Base-by-base conservation (phyloP, 2,329 filamentous ascomycete genomes). In the Geoglossum cookeanum region DNA sequence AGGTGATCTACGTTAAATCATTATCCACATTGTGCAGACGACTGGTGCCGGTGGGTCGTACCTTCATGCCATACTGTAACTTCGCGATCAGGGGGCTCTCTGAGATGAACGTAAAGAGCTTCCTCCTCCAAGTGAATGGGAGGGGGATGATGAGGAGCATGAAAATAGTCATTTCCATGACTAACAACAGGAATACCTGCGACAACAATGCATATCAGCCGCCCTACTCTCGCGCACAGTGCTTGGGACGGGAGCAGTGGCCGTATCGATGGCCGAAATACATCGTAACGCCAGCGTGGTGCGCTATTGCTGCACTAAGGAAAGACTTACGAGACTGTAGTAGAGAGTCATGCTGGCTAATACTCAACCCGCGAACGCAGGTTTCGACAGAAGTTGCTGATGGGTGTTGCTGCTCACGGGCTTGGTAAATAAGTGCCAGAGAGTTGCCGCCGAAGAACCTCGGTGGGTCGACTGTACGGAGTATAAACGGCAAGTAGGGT, bases 31-130 rank as follows among this genome's bases (percentile, higher is more conserved):
- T 44, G 32, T 30, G 42, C 32, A 15, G 17, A n/a, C 30, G 13
- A 9, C 11, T 3, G 1, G 1, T 39, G 17, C 17, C 9, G 30
- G 11, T n/a, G 13, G n/a, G 8, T 48, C 68, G 32, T 70, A 82
- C 81, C 79, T 96, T 97, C 74, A 98, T 78, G 66, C 89, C 91
- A 75, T 98, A 96, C 76, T 97, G 91, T 62, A 97, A 70, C 71
- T 97, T 96, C 45, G 90, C 92, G 59, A 98, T 79, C 51, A 84
- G 67, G 3, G 80, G 85, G 68, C 84, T 94, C 68, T 91, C 87
- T 56, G 90, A 96, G 68, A 98, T 90, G 80, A 98, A 98, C 65
- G 85, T 88, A 69, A 96, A 95, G 68, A 96, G 81, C 74, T 81
- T 87, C 68, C 88, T 83, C 73, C 87, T 88, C 69, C 86, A 72